Evolutionary conservation across 441 rosid genomes (phyloP).

Genomic region (Syzygium malaccense): DNA sequence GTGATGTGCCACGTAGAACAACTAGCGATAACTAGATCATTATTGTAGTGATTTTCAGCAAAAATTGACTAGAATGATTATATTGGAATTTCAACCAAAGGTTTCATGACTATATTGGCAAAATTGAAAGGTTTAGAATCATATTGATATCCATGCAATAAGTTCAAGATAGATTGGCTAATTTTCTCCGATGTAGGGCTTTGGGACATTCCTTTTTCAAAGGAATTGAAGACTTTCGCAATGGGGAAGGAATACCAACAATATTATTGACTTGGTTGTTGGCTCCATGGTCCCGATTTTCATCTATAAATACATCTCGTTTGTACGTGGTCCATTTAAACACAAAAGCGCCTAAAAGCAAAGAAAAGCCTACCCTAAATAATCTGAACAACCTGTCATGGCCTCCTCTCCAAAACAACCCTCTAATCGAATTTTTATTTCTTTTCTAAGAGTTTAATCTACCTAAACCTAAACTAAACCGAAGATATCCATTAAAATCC

Average conservation of each 20-base stretch:
- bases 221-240: not conserved
- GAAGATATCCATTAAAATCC: too few species aligned
- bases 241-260: not conserved
- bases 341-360: not conserved
- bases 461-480: not conserved
- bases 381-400: not conserved
- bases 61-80: too few species aligned
- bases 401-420: not conserved
- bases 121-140: too few species aligned
- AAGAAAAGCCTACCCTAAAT: not conserved
- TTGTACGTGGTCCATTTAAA: not conserved
- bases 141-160: too few species aligned
- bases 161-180: too few species aligned
- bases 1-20: too few species aligned
- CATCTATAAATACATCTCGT: not conserved
- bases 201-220: too few species aligned
- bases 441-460: not conserved
- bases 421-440: not conserved
- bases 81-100: too few species aligned
- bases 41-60: fast-evolving
- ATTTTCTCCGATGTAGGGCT: too few species aligned
- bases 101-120: too few species aligned
- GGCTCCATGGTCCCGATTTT: not conserved
- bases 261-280: not conserved
- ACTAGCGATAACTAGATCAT: too few species aligned